Evolutionary conservation across 805 yeast genomes (phyloP).

Genomic region (Starmera amethionina): DNA sequence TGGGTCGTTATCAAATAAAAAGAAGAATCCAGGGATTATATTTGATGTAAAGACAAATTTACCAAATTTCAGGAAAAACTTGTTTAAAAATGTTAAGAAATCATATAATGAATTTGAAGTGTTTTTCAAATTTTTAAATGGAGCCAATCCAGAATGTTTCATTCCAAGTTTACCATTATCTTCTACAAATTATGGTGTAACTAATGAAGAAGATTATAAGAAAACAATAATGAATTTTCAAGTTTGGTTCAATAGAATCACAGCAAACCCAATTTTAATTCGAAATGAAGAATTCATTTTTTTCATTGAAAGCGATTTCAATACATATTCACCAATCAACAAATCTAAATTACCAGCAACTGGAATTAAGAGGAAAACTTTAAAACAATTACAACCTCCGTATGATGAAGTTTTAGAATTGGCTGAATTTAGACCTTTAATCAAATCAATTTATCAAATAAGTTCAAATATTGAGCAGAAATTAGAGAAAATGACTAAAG

Average conservation of each 20-base stretch:
- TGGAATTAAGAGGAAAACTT: slow-evolving; percentile 79
- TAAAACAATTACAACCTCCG: slow-evolving; percentile 88
- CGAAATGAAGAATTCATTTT: slow-evolving; percentile 82
- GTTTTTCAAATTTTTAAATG: slow-evolving; percentile 67
- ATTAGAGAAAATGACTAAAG: slow-evolving; percentile 44
- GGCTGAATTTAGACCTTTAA: slow-evolving; percentile 78
- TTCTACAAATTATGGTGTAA: slow-evolving; percentile 69
- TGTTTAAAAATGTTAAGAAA: slow-evolving; percentile 67
- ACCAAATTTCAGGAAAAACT: slow-evolving; percentile 64
- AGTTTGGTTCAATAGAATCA: slow-evolving; percentile 74
- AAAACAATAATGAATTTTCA: slow-evolving; percentile 56
- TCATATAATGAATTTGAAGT: slow-evolving; percentile 69
- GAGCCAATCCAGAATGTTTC: slow-evolving; percentile 84
- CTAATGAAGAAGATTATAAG: slow-evolving; percentile 68
- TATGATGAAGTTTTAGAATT: slow-evolving; percentile 77
- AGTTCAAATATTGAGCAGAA: slow-evolving; percentile 42
- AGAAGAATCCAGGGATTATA: slow-evolving; percentile 70
- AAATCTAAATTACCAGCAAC: slow-evolving; percentile 61
- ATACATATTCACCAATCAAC: slow-evolving; percentile 37
- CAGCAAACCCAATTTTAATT: slow-evolving; percentile 66
- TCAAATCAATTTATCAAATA: slow-evolving; percentile 61
- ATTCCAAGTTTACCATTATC: slow-evolving; percentile 82
- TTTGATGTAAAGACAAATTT: slow-evolving; percentile 63
- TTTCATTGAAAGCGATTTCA: slow-evolving; percentile 72
- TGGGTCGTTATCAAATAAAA: slow-evolving; percentile 39